phyloP scores from a whole-genome alignment of 371 early-diverging fungal species.

The Sporodiniella umbellata region DNA sequence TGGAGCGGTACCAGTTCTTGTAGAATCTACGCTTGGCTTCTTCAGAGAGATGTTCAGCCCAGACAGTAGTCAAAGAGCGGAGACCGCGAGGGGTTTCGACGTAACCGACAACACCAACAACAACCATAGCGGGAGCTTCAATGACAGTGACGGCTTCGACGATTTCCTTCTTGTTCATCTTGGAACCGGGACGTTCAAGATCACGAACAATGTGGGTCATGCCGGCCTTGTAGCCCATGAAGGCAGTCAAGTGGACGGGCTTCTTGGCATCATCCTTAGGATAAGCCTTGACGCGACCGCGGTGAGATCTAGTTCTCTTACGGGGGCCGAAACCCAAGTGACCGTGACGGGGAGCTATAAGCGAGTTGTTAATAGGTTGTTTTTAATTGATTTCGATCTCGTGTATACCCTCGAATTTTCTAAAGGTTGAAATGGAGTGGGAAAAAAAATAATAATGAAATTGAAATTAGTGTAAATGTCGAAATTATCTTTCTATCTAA shows the following conservation, averaged over 20 bases:
- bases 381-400: too few relatives aligned
- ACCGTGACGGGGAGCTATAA: conserved; percentile 90
- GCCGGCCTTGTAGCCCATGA: conserved; percentile 99
- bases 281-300: conserved; percentile 98
- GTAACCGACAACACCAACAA: conserved; percentile 99
- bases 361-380: too few relatives aligned
- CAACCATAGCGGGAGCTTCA: conserved; percentile 98
- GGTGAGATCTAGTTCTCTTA: conserved; percentile 95
- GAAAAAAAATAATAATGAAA: too few relatives aligned
- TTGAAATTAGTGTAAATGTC: too few relatives aligned
- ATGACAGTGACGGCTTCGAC: conserved; percentile 99
- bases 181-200: conserved; percentile 96
- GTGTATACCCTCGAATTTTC: too few relatives aligned
- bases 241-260: conserved; percentile 98
- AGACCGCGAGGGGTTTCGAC: conserved; percentile 98
- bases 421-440: too few relatives aligned
- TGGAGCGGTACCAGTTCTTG: conserved; percentile 99
- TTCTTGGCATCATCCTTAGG: conserved; percentile 97
- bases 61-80: conserved; percentile 97
- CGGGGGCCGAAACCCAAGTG: conserved; percentile 99
- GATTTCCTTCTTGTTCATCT: conserved; percentile 99
- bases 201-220: conserved; percentile 99
- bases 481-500: too few relatives aligned
- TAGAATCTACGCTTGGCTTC: conserved; percentile 99
- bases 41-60: conserved; percentile 99